Base-by-base conservation (phyloP, 1,139 yeast genomes). In the Debaryomyces sp. region DNA sequence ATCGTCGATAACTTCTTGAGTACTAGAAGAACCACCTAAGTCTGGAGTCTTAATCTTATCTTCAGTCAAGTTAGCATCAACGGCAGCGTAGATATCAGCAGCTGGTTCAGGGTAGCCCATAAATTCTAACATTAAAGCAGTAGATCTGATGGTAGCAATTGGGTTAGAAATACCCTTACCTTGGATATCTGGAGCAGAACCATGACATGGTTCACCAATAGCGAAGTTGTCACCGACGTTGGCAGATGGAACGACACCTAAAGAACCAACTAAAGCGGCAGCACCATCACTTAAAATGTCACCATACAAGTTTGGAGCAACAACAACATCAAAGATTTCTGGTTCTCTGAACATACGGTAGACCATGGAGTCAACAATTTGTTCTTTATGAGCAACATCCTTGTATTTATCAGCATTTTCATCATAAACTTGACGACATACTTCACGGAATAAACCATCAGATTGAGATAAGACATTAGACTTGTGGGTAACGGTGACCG, bases 121-220 rank as follows among this genome's bases (percentile, higher is more conserved):
- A 77, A 92, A 92, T 74, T 94, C 98, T 71, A 94, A 83, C 96
- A 95, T 89, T 67, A 94, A 80, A 49, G 98, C 99, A 50, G 97
- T 86, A 26, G 98, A 94, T 76, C 99, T 87, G 67, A 94, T 92
- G 43, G 98, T 94, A 49, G 99, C 99, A 64, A 94, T 85, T 57
- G 99, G 99, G 81, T 94, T 94, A 52, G 98, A 84, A 64, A 94
- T 92, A 60, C 88, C 95, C 69, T 82, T 84, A 61, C 99, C 99
- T 68, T 91, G 97, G 57, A 94, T 94, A 69, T 94, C 99, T 48
- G 99, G 99, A 49, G 99, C 99, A 52, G 96, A 89, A 53, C 99
- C 99, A 73, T 94, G 99, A 69, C 98, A 92, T 64, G 99, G 99
- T 74, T 94, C 99, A 68, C 99, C 99, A 67, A 94, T 91, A 55